Evolutionary conservation across 495 filamentous ascomycete species (phyloP).

Genomic region (Cetradonia linearis): DNA sequence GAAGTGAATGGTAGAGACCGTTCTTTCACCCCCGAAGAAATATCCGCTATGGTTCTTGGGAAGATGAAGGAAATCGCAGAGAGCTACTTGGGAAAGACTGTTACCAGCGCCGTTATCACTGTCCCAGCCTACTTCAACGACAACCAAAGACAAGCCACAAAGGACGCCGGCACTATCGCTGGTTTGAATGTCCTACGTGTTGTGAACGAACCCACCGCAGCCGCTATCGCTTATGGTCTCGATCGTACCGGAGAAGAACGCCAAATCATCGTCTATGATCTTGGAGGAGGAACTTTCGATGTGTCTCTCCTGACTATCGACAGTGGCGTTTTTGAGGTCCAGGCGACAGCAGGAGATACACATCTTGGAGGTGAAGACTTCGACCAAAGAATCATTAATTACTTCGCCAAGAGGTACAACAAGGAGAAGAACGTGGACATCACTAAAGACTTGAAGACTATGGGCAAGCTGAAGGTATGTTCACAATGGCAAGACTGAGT

Average conservation of each 20-base stretch:
- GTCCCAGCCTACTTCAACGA: slow-evolving; percentile 99
- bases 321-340: slow-evolving; percentile 93
- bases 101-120: slow-evolving; percentile 93
- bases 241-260: slow-evolving; percentile 69
- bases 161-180: slow-evolving; percentile 88
- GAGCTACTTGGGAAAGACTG: slow-evolving; percentile 33
- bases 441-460: slow-evolving; percentile 91
- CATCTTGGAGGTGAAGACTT: slow-evolving; percentile 99
- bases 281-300: slow-evolving; percentile 99
- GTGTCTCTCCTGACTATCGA: slow-evolving; percentile 97
- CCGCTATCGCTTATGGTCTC: slow-evolving; percentile 40
- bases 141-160: slow-evolving; percentile 95
- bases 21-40: slow-evolving; percentile 28
- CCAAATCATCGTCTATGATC: slow-evolving; percentile 94
- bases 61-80: slow-evolving; percentile 86
- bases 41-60: slow-evolving; percentile 46
- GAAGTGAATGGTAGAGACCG: slow-evolving; percentile 63
- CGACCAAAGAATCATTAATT: slow-evolving; percentile 88
- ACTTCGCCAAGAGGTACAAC: slow-evolving; percentile 98
- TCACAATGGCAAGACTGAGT: neutral
- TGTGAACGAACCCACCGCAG: slow-evolving; percentile 89
- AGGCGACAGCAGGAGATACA: slow-evolving; percentile 97
- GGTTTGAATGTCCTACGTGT: slow-evolving; percentile 87
- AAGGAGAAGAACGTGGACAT: slow-evolving; percentile 70
- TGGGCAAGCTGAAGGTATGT: slow-evolving; percentile 82